Evolutionary conservation across 2,329 filamentous ascomycete genomes (phyloP).

Genomic region (Sclerotinia minor): DNA sequence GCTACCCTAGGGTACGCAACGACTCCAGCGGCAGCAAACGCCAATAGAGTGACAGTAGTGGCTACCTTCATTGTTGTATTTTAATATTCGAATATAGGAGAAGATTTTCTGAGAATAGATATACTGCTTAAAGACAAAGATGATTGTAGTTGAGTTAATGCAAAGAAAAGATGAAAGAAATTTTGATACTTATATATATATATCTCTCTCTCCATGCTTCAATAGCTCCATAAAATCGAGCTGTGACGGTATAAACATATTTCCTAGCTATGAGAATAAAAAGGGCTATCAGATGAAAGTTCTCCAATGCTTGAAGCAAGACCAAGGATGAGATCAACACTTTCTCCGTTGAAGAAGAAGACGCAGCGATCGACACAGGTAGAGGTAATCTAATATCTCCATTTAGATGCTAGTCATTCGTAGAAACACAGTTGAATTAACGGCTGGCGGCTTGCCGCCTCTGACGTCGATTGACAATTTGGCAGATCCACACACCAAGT

Average conservation of each 20-base stretch:
- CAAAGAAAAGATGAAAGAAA: not conserved
- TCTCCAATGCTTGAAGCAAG: not conserved
- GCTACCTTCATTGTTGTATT: constrained; percentile 4
- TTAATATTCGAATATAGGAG: not conserved
- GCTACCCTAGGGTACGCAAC: not conserved
- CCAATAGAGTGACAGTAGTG: not conserved
- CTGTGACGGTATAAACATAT: not conserved
- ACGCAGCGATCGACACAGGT: not conserved
- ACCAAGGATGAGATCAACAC: not conserved
- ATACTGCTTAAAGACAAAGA: not conserved
- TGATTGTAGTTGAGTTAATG: not conserved
- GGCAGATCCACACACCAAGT: not conserved
- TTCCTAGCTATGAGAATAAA: not conserved
- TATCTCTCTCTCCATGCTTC: not conserved
- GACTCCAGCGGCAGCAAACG: constrained; percentile 7
- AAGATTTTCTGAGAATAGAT: not conserved
- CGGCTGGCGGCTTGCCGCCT: not conserved
- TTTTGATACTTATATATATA: not conserved
- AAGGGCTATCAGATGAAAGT: not conserved
- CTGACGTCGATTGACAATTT: not conserved
- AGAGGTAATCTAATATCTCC: not conserved
- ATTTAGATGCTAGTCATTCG: not conserved
- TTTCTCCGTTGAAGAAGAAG: not conserved
- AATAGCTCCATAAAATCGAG: not conserved
- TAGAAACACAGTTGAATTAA: not conserved